phyloP scores from a whole-genome alignment of 768 basidiomycete species.

The Saitozyma sp. region DNA sequence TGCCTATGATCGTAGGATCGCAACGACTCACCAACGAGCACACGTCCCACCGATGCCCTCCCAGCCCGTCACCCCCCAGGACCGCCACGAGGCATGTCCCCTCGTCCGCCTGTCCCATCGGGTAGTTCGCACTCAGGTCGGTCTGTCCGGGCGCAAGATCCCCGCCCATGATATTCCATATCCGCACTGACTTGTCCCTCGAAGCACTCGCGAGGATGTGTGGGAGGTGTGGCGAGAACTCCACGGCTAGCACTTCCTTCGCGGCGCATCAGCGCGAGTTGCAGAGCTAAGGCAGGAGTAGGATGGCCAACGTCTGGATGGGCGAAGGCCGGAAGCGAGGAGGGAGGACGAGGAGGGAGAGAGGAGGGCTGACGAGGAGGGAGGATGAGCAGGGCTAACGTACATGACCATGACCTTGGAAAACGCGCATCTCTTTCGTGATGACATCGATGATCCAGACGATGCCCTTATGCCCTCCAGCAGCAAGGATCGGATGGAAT shows the following conservation, averaged over 20 bases:
- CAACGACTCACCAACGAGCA: constrained; percentile 10
- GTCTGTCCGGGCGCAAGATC: not conserved
- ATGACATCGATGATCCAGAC: constrained; percentile 33
- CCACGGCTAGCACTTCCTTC: not conserved
- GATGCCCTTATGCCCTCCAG: constrained; percentile 25
- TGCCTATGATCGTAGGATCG: not conserved
- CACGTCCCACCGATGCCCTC: constrained; percentile 12
- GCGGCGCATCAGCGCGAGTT: too few species aligned
- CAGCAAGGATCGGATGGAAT: constrained; percentile 33
- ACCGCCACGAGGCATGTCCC: constrained; percentile 14
- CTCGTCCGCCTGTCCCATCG: constrained; percentile 26
- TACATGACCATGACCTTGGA: constrained; percentile 46
- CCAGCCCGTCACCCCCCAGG: constrained; percentile 16
- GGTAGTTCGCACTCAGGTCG: constrained; percentile 11
- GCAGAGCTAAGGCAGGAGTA: not conserved
- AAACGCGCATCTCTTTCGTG: constrained; percentile 10
- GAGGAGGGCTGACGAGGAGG: too few species aligned
- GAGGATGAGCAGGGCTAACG: constrained; percentile 9
- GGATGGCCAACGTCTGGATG: constrained; percentile 18
- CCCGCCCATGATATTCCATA: constrained; percentile 42
- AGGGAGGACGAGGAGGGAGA: too few species aligned
- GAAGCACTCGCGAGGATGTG: constrained; percentile 46
- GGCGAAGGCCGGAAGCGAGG: constrained; percentile 15
- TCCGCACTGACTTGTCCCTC: constrained; percentile 36
- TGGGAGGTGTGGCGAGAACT: constrained; percentile 18